phyloP scores from a whole-genome alignment of 2,329 filamentous ascomycete species.

The Helotiales sp. region DNA sequence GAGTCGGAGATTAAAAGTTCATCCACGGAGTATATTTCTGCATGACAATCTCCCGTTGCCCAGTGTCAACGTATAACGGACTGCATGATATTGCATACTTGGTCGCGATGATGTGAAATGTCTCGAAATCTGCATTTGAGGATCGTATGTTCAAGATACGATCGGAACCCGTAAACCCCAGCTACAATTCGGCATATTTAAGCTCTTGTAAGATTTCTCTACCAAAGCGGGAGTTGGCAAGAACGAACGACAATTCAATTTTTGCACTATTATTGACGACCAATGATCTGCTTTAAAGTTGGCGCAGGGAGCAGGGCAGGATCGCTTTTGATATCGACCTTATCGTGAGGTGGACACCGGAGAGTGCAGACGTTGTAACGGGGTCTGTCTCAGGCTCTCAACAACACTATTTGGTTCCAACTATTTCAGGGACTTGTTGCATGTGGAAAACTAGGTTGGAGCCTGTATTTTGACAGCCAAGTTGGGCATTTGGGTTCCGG shows the following conservation, averaged over 20 bases:
- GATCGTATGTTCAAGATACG: not conserved
- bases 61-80: not conserved
- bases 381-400: not conserved
- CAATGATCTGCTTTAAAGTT: not conserved
- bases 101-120: not conserved
- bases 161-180: not conserved
- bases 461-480: not conserved
- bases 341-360: not conserved
- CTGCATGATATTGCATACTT: constrained; percentile 8
- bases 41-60: not conserved
- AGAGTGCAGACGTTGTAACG: not conserved
- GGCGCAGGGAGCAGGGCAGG: not conserved
- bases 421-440: no score
- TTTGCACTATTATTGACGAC: no score
- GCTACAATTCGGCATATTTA: not conserved
- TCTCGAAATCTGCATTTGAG: not conserved
- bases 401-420: not conserved
- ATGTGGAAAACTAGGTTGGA: not conserved
- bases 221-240: not conserved
- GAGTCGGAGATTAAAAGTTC: constrained; percentile 9
- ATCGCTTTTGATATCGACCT: not conserved
- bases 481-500: not conserved
- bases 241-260: not conserved
- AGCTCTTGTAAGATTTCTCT: not conserved
- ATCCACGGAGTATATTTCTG: constrained; percentile 4